These are phyloP conservation scores for Lodderomyces margitis DNA, from an alignment of 1,139 yeast genomes.

Conservation along the genomic window DNA sequence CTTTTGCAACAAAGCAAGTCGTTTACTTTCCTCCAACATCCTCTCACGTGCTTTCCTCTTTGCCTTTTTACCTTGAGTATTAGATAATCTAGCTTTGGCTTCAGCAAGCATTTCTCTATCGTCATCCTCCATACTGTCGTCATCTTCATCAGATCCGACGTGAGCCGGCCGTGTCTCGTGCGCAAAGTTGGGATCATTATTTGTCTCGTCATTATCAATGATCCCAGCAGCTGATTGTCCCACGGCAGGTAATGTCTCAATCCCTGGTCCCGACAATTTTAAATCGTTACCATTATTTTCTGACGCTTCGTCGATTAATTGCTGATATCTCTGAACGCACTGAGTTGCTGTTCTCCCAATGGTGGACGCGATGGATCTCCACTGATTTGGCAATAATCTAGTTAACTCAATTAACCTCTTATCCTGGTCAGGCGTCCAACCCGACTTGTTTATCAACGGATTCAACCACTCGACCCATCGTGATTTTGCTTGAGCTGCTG, in stretches of 20 bases:
- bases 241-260: slow-evolving; percentile 49
- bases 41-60: slow-evolving; percentile 86
- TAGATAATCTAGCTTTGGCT: slow-evolving; percentile 87
- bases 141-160: slow-evolving; percentile 56
- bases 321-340: slow-evolving; percentile 85
- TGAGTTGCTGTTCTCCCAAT: slow-evolving; percentile 85
- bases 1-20: slow-evolving; percentile 75
- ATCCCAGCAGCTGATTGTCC: slow-evolving; percentile 28
- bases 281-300: slow-evolving; percentile 22
- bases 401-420: slow-evolving; percentile 66
- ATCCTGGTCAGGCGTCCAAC: slow-evolving; percentile 81
- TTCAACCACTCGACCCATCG: slow-evolving; percentile 90
- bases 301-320: slow-evolving; percentile 59
- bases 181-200: slow-evolving; percentile 55
- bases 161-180: slow-evolving; percentile 84
- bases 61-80: slow-evolving; percentile 94
- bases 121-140: slow-evolving; percentile 78
- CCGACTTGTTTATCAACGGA: slow-evolving; percentile 62
- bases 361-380: slow-evolving; percentile 84
- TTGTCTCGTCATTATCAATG: slow-evolving; percentile 39
- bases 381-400: slow-evolving; percentile 80
- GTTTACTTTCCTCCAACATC: slow-evolving; percentile 66
- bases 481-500: slow-evolving; percentile 89
- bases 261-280: slow-evolving; percentile 51
- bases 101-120: slow-evolving; percentile 91